Conservation (phyloP, 306 rosid species). For the Acacia crassicarpa region DNA sequence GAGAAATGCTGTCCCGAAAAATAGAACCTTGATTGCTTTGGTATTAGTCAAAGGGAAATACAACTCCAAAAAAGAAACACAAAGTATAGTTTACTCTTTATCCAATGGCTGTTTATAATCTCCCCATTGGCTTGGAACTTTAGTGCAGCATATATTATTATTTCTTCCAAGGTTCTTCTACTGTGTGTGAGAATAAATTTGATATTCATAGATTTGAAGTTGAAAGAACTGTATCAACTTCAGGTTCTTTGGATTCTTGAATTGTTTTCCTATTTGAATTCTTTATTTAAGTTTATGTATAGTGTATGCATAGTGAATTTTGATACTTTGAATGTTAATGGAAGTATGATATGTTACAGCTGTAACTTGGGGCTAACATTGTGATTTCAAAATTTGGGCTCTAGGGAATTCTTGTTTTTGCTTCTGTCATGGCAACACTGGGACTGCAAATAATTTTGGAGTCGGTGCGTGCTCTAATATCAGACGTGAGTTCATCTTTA, state of each 20-base stretch:
- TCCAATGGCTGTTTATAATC: background rate
- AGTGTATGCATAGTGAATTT: background rate
- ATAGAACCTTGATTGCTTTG: background rate
- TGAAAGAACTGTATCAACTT: background rate
- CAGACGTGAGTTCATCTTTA: conserved; percentile 54
- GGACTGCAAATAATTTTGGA: conserved; percentile 98
- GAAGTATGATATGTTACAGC: background rate
- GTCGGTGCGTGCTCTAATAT: conserved; percentile 70
- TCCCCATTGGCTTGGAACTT: background rate
- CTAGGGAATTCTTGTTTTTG: conserved; percentile 98
- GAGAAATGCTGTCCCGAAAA: background rate
- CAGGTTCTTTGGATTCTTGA: background rate
- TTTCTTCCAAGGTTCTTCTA: background rate
- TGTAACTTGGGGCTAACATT: conserved; percentile 10
- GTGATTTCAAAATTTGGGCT: conserved; percentile 27
- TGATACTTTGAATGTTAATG: background rate
- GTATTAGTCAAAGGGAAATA: background rate
- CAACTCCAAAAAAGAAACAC: background rate
- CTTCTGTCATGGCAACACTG: conserved; percentile 98
- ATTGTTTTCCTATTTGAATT: background rate
- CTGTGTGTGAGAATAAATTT: background rate
- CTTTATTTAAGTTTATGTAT: background rate
- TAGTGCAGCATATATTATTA: background rate
- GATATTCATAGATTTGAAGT: background rate
- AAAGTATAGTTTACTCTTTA: background rate